phyloP scores from a whole-genome alignment of 495 filamentous ascomycete species.

The Friedmanniomyces endolithicus region DNA sequence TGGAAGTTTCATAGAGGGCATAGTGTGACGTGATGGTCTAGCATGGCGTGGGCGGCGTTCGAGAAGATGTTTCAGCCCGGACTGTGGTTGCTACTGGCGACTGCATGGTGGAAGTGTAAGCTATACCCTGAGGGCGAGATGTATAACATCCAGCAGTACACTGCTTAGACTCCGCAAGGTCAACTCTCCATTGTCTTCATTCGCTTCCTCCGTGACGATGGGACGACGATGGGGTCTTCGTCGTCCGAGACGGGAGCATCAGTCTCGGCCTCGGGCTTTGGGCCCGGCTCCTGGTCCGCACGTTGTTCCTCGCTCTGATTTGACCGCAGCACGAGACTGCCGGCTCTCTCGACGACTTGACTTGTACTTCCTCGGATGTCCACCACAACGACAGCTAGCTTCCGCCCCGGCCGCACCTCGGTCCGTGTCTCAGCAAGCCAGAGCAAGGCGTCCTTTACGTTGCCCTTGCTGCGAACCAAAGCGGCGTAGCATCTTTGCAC shows the following conservation, averaged over 20 bases:
- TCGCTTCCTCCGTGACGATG: no score
- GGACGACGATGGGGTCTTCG: no score
- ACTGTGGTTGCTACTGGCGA: no score
- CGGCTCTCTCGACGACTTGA: constrained; percentile 16
- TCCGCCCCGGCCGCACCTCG: constrained; percentile 22
- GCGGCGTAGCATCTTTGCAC: constrained; percentile 42
- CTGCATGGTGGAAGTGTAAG: background rate
- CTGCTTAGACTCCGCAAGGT: background rate
- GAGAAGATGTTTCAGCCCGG: background rate
- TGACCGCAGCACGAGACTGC: constrained; percentile 6
- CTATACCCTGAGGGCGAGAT: background rate
- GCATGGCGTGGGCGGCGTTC: background rate
- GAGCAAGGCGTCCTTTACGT: constrained; percentile 47
- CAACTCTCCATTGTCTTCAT: no score
- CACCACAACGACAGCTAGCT: constrained; percentile 29
- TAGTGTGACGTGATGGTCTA: no score
- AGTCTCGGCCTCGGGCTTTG: no score
- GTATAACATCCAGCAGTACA: background rate
- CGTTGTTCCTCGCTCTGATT: no score
- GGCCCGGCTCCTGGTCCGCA: no score
- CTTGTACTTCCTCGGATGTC: background rate
- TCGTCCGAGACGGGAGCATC: no score
- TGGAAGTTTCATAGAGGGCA: constrained; percentile 17
- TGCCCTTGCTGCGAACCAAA: constrained; percentile 40
- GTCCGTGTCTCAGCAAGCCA: constrained; percentile 18